Percentiles rank a stretch among this genome's conserved stretches.
These are phyloP conservation scores for Spathaspora sp. DNA, from an alignment of 805 yeast genomes.

Conservation along the genomic window DNA sequence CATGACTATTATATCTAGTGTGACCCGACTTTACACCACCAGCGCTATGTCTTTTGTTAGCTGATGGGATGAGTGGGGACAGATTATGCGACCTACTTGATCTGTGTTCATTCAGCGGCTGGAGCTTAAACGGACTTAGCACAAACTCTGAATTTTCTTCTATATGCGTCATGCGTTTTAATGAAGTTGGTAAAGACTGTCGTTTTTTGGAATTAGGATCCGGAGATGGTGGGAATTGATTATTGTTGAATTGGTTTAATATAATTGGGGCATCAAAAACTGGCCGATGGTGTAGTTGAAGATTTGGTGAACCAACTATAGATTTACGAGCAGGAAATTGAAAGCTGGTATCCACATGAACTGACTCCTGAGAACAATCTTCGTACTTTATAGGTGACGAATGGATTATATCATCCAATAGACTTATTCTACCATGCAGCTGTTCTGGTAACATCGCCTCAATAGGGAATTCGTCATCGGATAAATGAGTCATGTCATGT, in stretches of 20 bases:
- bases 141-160: constrained; percentile 32
- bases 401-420: constrained; percentile 9
- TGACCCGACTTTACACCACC: constrained; percentile 30
- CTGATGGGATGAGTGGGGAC: background rate
- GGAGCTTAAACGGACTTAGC: constrained; percentile 39
- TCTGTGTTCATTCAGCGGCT: constrained; percentile 10
- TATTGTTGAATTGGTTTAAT: background rate
- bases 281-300: background rate
- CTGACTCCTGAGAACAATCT: constrained; percentile 12
- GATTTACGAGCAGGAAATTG: constrained; percentile 21
- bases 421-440: background rate
- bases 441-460: background rate
- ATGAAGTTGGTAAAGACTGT: constrained; percentile 32
- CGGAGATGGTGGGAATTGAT: constrained; percentile 29
- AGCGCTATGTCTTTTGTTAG: constrained; percentile 8
- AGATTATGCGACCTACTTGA: background rate
- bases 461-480: constrained; percentile 8
- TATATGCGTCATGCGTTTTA: constrained; percentile 17
- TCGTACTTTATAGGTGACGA: constrained; percentile 15
- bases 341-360: constrained; percentile 19
- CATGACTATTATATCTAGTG: constrained; percentile 40
- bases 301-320: no score
- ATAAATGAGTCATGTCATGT: constrained; percentile 22
- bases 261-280: background rate
- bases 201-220: constrained; percentile 30